Conservation (phyloP, 116 monocot genomes). For the Papilionanthe hybrid region DNA sequence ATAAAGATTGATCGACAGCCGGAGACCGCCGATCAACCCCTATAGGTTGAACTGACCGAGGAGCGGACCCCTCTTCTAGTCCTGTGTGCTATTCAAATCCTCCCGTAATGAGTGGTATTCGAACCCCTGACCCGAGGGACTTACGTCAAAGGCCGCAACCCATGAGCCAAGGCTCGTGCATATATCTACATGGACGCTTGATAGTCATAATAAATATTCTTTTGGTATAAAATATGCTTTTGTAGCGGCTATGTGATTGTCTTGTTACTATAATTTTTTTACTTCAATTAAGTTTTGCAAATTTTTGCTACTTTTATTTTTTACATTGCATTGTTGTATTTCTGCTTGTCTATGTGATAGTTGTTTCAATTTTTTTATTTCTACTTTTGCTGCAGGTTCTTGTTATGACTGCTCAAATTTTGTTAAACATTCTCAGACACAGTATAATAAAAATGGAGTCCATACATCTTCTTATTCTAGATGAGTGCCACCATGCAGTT, state of each 20-base stretch:
- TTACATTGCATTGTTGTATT: neutral
- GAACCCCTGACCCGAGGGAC: no score
- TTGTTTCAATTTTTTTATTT: conserved; percentile 4
- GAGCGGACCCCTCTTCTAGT: no score
- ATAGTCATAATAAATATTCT: neutral
- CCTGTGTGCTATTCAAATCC: no score
- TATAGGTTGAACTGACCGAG: no score
- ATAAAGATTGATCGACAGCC: no score
- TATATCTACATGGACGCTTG: neutral
- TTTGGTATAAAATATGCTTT: neutral
- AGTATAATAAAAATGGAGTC: conserved; percentile 96
- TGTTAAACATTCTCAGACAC: conserved; percentile 96
- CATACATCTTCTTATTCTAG: conserved; percentile 93
- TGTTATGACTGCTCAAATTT: conserved; percentile 99
- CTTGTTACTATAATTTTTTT: no score
- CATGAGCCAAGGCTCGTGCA: no score
- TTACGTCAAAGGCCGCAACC: no score
- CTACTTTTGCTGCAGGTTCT: conserved; percentile 66
- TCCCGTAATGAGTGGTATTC: no score
- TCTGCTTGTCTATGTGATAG: neutral
- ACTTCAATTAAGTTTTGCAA: no score
- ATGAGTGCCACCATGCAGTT: conserved; percentile 99
- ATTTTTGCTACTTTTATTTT: no score
- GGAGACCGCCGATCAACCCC: no score
- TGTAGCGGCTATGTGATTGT: neutral